phyloP scores from a whole-genome alignment of 805 yeast species.

The Alloascoidea hylecoeti region DNA sequence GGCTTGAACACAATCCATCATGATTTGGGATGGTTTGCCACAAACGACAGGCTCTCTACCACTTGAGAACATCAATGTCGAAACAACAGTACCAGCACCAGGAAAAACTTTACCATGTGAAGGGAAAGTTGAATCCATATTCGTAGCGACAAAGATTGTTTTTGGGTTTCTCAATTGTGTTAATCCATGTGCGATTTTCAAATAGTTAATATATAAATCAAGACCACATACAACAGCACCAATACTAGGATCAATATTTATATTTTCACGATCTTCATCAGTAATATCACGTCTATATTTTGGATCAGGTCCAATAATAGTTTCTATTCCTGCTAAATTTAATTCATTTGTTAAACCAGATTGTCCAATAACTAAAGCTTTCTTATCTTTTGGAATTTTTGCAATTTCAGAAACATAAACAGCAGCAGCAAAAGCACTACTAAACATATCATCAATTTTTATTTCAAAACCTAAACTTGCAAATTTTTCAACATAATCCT shows the following conservation, averaged over 20 bases:
- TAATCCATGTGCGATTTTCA: conserved; percentile 67
- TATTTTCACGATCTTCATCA: conserved; percentile 20
- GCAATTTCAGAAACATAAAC: conserved; percentile 68
- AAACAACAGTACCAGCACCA: conserved; percentile 90
- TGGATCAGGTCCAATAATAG: conserved; percentile 78
- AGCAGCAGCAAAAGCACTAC: conserved; percentile 87
- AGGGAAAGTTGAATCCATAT: conserved; percentile 91
- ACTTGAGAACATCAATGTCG: conserved; percentile 56
- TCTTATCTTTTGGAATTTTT: conserved; percentile 57
- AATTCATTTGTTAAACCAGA: conserved; percentile 76
- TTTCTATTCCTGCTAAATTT: conserved; percentile 52
- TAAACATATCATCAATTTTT: conserved; percentile 58
- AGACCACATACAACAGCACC: conserved; percentile 89
- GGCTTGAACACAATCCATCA: conserved; percentile 82
- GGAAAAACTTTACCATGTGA: conserved; percentile 74
- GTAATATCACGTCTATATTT: conserved; percentile 38
- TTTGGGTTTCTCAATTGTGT: conserved; percentile 59
- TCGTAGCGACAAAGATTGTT: conserved; percentile 78
- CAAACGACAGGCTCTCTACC: conserved; percentile 83
- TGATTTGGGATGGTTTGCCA: conserved; percentile 82
- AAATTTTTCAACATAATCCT: conserved; percentile 65
- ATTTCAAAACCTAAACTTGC: conserved; percentile 36
- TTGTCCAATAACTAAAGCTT: conserved; percentile 87
- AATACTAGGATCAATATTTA: conserved; percentile 54
- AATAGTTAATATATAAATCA: conserved; percentile 64